These are phyloP conservation scores for Dimocarpus longan DNA, from an alignment of 345 rosid genomes.

Conservation along the genomic window DNA sequence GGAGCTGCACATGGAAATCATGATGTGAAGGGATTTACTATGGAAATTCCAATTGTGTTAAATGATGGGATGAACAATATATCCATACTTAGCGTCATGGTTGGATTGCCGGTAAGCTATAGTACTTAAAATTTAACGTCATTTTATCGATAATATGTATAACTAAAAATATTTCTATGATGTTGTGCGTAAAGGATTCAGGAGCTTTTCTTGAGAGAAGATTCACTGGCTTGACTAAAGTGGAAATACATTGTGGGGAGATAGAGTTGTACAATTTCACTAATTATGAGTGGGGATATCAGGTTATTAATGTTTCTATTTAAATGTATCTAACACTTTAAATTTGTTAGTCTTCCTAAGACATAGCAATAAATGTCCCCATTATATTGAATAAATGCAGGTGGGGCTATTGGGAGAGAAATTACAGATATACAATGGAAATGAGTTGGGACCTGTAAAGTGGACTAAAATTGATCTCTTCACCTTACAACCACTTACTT, in stretches of 20 bases:
- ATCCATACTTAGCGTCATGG: slow-evolving; percentile 80
- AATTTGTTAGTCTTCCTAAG: no score
- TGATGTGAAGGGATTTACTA: slow-evolving; percentile 43
- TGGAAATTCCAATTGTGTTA: slow-evolving; percentile 48
- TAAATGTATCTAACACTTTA: no score
- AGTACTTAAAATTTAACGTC: not conserved
- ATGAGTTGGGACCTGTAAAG: slow-evolving; percentile 36
- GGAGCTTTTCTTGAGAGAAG: slow-evolving; percentile 73
- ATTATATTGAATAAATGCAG: slow-evolving; percentile 29
- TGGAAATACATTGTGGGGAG: slow-evolving; percentile 42
- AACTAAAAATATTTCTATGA: not conserved
- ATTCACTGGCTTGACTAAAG: slow-evolving; percentile 52
- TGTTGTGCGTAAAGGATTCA: slow-evolving; percentile 55
- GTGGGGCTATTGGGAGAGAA: slow-evolving; percentile 74
- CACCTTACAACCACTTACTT: slow-evolving; percentile 51
- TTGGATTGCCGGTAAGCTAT: slow-evolving; percentile 77
- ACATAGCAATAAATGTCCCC: not conserved
- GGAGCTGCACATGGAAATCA: slow-evolving; percentile 80
- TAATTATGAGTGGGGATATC: slow-evolving; percentile 70
- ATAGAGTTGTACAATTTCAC: slow-evolving; percentile 39
- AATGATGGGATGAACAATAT: slow-evolving; percentile 56
- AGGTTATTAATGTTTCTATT: slow-evolving; percentile 42
- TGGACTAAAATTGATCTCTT: slow-evolving; percentile 52
- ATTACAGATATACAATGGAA: slow-evolving; percentile 41
- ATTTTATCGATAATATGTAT: not conserved